Percentiles rank a stretch among this genome's conserved stretches.
Evolutionary conservation across 1,284 basidiomycete species (phyloP).

Genomic region (Quambalaria eucalypti): DNA sequence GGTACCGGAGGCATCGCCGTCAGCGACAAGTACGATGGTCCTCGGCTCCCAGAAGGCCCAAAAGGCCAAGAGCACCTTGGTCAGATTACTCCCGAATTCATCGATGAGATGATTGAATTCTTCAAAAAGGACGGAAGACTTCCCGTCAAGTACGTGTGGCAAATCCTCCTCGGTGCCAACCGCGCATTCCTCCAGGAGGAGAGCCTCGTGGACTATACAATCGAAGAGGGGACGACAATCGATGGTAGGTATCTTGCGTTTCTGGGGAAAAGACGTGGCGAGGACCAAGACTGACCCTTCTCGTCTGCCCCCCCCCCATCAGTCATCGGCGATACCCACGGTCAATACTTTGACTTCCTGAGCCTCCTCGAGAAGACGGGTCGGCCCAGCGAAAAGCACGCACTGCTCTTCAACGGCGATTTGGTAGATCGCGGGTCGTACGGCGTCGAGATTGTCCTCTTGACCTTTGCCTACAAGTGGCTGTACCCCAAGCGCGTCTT

Average conservation of each 20-base stretch:
- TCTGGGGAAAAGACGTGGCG: background rate
- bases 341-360: constrained; percentile 77
- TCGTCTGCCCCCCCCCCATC: constrained; percentile 10
- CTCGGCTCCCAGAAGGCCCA: constrained; percentile 21
- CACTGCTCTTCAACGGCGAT: constrained; percentile 44
- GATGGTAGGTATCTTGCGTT: background rate
- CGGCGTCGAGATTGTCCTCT: constrained; percentile 91
- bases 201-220: constrained; percentile 67
- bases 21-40: constrained; percentile 29
- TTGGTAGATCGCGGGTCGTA: constrained; percentile 88
- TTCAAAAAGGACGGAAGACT: constrained; percentile 85
- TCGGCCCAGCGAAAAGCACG: constrained; percentile 32
- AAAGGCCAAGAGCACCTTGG: constrained; percentile 53
- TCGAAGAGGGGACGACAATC: constrained; percentile 63
- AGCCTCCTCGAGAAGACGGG: constrained; percentile 81
- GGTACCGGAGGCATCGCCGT: constrained; percentile 23
- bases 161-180: constrained; percentile 82
- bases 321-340: constrained; percentile 39
- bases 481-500: constrained; percentile 41
- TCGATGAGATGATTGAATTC: constrained; percentile 76
- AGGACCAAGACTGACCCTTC: constrained; percentile 2
- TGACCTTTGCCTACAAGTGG: constrained; percentile 92
- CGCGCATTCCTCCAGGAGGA: constrained; percentile 67
- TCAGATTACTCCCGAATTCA: constrained; percentile 58
- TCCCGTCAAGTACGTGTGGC: constrained; percentile 73